Base-by-base conservation (phyloP, 371 early-diverging fungal species). In the Apophysomyces variabilis region DNA sequence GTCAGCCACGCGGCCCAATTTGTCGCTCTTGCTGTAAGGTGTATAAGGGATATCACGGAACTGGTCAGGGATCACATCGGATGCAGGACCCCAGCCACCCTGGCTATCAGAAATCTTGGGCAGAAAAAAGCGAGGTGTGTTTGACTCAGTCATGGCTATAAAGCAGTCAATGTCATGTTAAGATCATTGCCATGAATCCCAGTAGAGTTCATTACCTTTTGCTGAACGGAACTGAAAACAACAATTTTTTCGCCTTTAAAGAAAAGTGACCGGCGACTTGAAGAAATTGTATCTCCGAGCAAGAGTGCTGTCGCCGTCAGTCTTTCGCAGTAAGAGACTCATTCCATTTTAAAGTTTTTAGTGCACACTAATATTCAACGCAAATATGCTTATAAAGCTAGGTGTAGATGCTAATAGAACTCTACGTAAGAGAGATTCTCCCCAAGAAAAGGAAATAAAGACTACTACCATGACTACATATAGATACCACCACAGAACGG, bases 21-120 rank as follows among this genome's bases (percentile, higher is more conserved):
- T 94, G 78, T 99, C 99, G 43, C 91, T 87, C 85, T 97, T 97
- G 65, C 93, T 93, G 87, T 90, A 99, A 47, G 96, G 97, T 37
- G 95, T 92, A 80, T 95, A 99, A 13, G 99, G 99, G 68, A 99
- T 93, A 69, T 92, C 94, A 66, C 83, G 80, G 82, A 91, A 90
- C 65, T 87, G 85, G 18, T 81, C 76, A 63, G 89, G 85, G 54
- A 86, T 79, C 57, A 79, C 78, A 66, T 77, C 61, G 32, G 58
- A 70, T 47, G 78, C 72, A 39, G 94, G 95, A 50, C 95, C 95
- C 94, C 94, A 94, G 66, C 93, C 93, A 76, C 74, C 79, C 70
- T 85, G 82, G 58, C 83, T 83, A 73, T 92, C 93, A 66, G 85
- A 77, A 65, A 93, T 80, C 57, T 79, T 70, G 39, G 94, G 94